Evolutionary conservation across 164 flowering plant genomes (phyloP).

Genomic region (Houttuynia cordata): DNA sequence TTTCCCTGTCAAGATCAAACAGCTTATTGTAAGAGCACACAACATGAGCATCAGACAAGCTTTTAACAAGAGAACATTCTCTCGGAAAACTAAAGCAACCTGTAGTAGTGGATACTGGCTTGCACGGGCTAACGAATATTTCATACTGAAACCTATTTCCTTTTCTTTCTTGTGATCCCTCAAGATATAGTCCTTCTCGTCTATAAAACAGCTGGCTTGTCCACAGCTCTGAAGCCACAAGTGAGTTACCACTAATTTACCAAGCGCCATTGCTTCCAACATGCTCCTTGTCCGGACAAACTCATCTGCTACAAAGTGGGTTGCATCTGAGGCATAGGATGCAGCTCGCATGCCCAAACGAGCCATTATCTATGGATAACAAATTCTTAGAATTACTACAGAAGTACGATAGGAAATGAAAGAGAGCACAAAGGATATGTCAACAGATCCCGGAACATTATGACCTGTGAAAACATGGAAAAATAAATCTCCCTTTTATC

Average conservation of each 20-base stretch:
- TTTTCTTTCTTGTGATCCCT: constrained; percentile 85
- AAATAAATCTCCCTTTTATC: too few species aligned
- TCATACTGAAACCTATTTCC: constrained; percentile 82
- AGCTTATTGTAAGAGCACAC: background rate
- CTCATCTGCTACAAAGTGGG: constrained; percentile 77
- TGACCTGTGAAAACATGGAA: too few species aligned
- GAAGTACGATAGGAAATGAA: background rate
- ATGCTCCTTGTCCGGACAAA: constrained; percentile 92
- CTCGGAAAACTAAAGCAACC: constrained; percentile 16
- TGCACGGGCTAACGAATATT: constrained; percentile 60
- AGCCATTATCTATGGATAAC: constrained; percentile 36
- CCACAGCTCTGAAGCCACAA: constrained; percentile 87
- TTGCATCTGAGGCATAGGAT: constrained; percentile 60
- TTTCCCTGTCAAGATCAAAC: constrained; percentile 36
- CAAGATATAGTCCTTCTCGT: constrained; percentile 65
- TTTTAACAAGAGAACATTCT: background rate
- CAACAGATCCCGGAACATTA: too few species aligned
- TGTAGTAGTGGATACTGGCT: constrained; percentile 55
- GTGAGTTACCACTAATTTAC: constrained; percentile 82
- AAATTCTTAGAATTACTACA: background rate
- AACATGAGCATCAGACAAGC: too few species aligned
- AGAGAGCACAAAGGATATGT: background rate
- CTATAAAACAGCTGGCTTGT: constrained; percentile 67
- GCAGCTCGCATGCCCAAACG: constrained; percentile 50
- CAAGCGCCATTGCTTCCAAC: constrained; percentile 88